Evolutionary conservation across 257 asterid genomes (phyloP).

Genomic region (Anisodus acutangulus): DNA sequence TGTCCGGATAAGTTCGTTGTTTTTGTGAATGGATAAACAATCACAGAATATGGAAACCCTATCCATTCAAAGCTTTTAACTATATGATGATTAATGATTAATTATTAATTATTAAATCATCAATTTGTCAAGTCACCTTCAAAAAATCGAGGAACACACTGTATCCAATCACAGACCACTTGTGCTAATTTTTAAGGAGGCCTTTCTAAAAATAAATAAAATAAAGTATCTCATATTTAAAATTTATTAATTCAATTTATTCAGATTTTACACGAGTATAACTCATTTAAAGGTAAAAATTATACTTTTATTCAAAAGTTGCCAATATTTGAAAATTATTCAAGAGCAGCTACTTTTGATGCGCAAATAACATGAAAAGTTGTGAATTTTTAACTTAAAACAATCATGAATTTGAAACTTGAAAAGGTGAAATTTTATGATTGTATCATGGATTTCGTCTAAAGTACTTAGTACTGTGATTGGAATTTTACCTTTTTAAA

Average conservation of each 20-base stretch:
- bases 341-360: neutral
- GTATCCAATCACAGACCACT: neutral
- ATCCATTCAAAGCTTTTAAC: too few species aligned
- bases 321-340: neutral
- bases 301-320: too few species aligned
- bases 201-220: too few species aligned
- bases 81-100: too few species aligned
- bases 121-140: neutral
- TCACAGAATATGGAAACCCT: neutral
- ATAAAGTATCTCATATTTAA: neutral
- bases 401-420: neutral
- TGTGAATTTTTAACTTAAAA: neutral
- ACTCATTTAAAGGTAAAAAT: too few species aligned
- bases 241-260: neutral
- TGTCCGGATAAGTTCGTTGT: neutral
- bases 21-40: neutral
- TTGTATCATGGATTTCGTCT: neutral
- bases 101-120: too few species aligned
- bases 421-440: neutral
- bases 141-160: neutral
- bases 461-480: too few species aligned
- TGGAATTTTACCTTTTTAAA: too few species aligned
- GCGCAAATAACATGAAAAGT: neutral
- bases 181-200: neutral
- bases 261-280: rapidly evolving